Percentiles rank a stretch among this genome's conserved stretches.
phyloP scores from a whole-genome alignment of 495 filamentous ascomycete species.

The Podospora tetraspora region DNA sequence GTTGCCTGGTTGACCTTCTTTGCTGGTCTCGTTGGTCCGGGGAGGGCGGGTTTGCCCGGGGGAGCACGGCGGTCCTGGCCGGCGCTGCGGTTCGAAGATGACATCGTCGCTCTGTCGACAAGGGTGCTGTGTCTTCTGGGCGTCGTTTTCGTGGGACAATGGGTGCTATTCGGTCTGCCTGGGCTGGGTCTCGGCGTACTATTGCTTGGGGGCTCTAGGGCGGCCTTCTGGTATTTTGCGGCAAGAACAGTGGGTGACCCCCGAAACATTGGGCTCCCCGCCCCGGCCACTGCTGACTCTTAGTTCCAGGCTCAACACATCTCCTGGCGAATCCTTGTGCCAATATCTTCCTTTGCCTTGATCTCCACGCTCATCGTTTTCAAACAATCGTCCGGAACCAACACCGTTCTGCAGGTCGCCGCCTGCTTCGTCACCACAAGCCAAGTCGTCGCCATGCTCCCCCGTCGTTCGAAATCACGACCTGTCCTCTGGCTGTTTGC shows the following conservation, averaged over 20 bases:
- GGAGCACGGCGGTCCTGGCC: not conserved
- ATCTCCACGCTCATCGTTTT: constrained; percentile 22
- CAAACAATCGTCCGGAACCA: constrained; percentile 16
- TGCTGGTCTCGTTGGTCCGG: not conserved
- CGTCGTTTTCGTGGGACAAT: not conserved
- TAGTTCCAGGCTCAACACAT: not conserved
- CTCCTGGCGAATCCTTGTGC: constrained; percentile 23
- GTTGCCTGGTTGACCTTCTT: not conserved
- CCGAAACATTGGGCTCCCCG: not conserved
- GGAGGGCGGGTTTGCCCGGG: not conserved
- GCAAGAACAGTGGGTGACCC: not conserved
- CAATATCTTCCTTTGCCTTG: constrained; percentile 25
- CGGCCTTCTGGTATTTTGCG: not conserved
- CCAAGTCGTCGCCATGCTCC: constrained; percentile 23
- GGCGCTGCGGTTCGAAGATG: not conserved
- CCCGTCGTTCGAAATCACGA: constrained; percentile 14
- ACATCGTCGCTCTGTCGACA: not conserved
- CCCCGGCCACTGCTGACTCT: not conserved
- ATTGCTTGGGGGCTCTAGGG: not conserved
- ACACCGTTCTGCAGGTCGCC: constrained; percentile 11
- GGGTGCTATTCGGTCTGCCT: not conserved
- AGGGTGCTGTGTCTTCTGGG: not conserved
- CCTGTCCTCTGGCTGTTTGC: constrained; percentile 17
- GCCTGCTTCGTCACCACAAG: constrained; percentile 20
- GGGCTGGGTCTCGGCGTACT: not conserved